Percentiles rank a stretch among this genome's conserved stretches.
phyloP scores from a whole-genome alignment of 2,329 filamentous ascomycete species.

The Diaporthe sp. region DNA sequence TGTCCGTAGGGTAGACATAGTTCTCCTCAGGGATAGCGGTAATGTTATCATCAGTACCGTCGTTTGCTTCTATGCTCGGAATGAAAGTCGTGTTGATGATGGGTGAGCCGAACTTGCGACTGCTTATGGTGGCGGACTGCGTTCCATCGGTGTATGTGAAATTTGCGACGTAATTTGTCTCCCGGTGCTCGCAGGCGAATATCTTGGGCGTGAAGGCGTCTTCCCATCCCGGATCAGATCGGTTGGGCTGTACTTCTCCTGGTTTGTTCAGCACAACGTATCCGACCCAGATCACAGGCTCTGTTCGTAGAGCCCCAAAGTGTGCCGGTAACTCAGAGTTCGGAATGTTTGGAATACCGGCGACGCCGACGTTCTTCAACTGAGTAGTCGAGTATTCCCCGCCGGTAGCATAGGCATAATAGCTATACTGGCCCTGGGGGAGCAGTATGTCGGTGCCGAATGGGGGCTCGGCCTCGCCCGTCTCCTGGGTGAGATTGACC shows the following conservation, averaged over 20 bases:
- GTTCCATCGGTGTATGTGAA: conserved; percentile 51
- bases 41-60: conserved; percentile 55
- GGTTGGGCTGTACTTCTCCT: conserved; percentile 43
- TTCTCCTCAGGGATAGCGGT: conserved; percentile 49
- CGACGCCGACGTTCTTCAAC: conserved; percentile 46
- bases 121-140: conserved; percentile 48
- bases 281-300: conserved; percentile 57
- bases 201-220: conserved; percentile 52
- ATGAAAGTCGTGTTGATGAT: conserved; percentile 53
- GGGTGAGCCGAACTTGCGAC: conserved; percentile 46
- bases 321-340: conserved; percentile 46
- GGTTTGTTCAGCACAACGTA: conserved; percentile 47
- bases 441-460: conserved; percentile 51
- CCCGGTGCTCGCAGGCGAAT: conserved; percentile 55
- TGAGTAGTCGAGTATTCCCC: conserved; percentile 53
- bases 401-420: conserved; percentile 49
- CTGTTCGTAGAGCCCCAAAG: conserved; percentile 54
- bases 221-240: conserved; percentile 47
- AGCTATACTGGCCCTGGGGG: conserved; percentile 51
- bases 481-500: conserved; percentile 43
- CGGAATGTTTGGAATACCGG: conserved; percentile 50
- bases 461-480: conserved; percentile 48
- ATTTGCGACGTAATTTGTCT: conserved; percentile 51
- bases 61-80: conserved; percentile 46
- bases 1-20: conserved; percentile 49